Base-by-base conservation (phyloP, 768 basidiomycete species). In the Roridomyces roridus region DNA sequence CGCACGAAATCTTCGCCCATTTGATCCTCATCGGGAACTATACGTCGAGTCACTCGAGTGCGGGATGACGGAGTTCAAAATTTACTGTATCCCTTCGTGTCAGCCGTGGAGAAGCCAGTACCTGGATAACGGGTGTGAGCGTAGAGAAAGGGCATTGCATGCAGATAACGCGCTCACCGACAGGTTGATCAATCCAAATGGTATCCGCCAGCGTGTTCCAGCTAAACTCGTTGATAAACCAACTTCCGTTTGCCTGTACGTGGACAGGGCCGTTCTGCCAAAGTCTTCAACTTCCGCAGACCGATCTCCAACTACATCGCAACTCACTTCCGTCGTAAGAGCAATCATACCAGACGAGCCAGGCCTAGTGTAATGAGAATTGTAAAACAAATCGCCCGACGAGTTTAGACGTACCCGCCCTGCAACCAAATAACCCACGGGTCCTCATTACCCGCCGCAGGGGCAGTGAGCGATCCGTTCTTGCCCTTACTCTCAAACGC, bases 401-500 rank as follows among this genome's bases (percentile, higher is more conserved):
- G 10, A 41, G 7, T 35, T 50, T 34, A 6, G 40, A 37, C 25
- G 17, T 43, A 45, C 43, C 56, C 87, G 70, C 87, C 88, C 57
- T 88, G 87, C 34, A 90, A 68, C 88, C 88, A 90, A 34, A 90
- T 84, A 8, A 80, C 79, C 88, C 88, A 89, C 2, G 88, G 88
- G 31, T 84, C 75, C 15, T 50, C 43, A 25, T 70, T 74, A 7
- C 63, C 64, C 17, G 66, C 62, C 42, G 57, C 51, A 6, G 51
- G 68, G 9, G 67, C 70, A 6, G 83, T 88, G 46, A 89, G 72
- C 3, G 87, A 87, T 7, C 83, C 85, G 17, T 74, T 68, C 41
- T 57, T 57, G 21, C 49, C 37, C 0, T 71, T 70, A 31, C 81
- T 82, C 62, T 88, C 87, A 59, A 85, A 85, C 17, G 79, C 86